These are phyloP conservation scores for Pichia sp. DNA, from an alignment of 1,139 yeast genomes.

Conservation along the genomic window DNA sequence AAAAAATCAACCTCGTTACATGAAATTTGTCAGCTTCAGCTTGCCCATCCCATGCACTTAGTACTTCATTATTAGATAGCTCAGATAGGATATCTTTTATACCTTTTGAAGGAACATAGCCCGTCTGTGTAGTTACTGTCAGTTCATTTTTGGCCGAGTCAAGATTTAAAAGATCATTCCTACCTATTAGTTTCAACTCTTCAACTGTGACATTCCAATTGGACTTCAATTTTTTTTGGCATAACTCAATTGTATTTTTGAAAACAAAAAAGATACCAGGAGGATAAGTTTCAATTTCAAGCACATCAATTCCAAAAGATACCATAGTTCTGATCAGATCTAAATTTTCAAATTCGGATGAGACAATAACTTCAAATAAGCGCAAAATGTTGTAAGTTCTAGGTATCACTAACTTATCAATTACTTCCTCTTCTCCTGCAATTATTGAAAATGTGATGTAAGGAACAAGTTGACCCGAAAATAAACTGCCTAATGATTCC, in stretches of 20 bases:
- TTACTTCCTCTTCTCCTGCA: conserved; percentile 57
- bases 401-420: conserved; percentile 62
- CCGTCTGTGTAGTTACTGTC: neutral
- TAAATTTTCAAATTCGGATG: conserved; percentile 46
- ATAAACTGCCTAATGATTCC: conserved; percentile 50
- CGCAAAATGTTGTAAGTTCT: conserved; percentile 55
- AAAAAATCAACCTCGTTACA: conserved; percentile 66
- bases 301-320: conserved; percentile 47
- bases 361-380: conserved; percentile 59
- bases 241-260: conserved; percentile 51
- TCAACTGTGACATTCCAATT: conserved; percentile 40
- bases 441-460: conserved; percentile 65
- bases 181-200: conserved; percentile 58
- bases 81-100: conserved; percentile 42
- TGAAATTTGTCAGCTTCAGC: conserved; percentile 62
- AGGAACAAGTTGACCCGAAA: conserved; percentile 40
- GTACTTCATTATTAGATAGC: conserved; percentile 37
- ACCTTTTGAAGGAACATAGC: conserved; percentile 30
- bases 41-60: conserved; percentile 62
- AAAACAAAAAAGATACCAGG: conserved; percentile 66
- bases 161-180: conserved; percentile 52
- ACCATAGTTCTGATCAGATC: conserved; percentile 59
- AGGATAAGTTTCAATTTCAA: conserved; percentile 67
- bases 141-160: conserved; percentile 3
- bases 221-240: conserved; percentile 54